Base-by-base conservation (phyloP, 257 asterid species). In the Phtheirospermum japonicum region DNA sequence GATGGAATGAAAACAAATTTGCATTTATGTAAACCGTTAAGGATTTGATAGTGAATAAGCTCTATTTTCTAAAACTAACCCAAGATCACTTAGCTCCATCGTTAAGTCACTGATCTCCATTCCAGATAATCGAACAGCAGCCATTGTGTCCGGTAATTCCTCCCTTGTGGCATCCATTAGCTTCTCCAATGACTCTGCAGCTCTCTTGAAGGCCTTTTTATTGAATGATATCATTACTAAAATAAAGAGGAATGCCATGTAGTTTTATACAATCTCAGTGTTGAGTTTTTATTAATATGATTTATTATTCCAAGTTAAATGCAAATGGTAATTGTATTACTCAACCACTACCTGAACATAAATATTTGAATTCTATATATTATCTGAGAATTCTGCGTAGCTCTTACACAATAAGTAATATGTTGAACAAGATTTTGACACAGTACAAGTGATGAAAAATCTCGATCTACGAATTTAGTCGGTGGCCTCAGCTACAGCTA, bases 61-160 rank as follows among this genome's bases (percentile, higher is more conserved):
- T 28, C 13, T 7, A 48, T 26, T 39, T 12, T 68, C 39, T 34
- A 19, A 54, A 49, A 50, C 89, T 70, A 63, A 82, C 95, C 98
- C 95, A 1, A 91, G 73, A 76, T 91, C 98, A 77, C 92, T 88
- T 52, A 91, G 95, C 84, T 91, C 98, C 84, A 78, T 79, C 9
- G 98, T 91, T 42, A 91, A 79, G 69, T 91, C 95, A 43, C 88
- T 88, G 72, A 91, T 79, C 82, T 91, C 98, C 98, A 91, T 85
- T 68, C 98, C 98, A 56, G 98, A 91, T 69, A 88, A 75, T 59
- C 98, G 88, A 54, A 88, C 82, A 23, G 96, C 96, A 67, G 96
- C 95, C 98, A 91, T 88, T 13, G 95, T 88, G 58, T 82, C 94
- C 0, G 98, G 98, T 39, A 91, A 84, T 79, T 91, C 98, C 83